Evolutionary conservation across 257 asterid species (phyloP), one percentile per base, ranked within the genome.

Genomic region (Plectranthus barbatus): DNA sequence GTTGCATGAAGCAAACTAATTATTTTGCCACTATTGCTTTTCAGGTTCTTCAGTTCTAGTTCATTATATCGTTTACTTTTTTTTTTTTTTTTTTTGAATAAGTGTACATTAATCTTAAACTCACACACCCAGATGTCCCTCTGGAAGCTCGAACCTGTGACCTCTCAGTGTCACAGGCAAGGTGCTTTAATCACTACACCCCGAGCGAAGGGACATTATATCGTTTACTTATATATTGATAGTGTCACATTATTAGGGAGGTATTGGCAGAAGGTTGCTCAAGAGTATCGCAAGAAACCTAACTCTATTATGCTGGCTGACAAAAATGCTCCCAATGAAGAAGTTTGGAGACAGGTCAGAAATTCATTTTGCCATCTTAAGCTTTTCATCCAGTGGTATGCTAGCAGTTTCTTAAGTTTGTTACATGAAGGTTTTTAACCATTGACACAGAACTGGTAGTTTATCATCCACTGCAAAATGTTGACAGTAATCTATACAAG

Each of bases 241-340:
- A 56, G 39, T 37, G 57, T 62, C 15, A 70, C 39, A 68, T 66
- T 40, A 63, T 75, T 56, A 92, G 99, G 83, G 60, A 89, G 46
- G 67, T 92, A 92, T 62, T 92, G 97, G 99, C 86, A 44, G 49
- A 92, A 80, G 80, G 75, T 92, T 79, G 87, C 89, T 73, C 91
- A 86, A 55, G 93, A 87, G 60, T 83, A 80, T 46, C 81, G 83
- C 72, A 89, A 76, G 77, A 92, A 86, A 65, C 95, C 96, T 14
- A 84, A 77, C 73, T 86, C 96, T 8, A 85, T 89, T 68, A 66
- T 89, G 82, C 95, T 92, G 65, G 99, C 99, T 21, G 99, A 92
- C 81, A 92, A 92, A 86, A 92, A 92, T 75, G 99, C 99, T 45
- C 99, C 99, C 48, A 89, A 89, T 73, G 95, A 86, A 77, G 94